Evolutionary conservation across 2,329 filamentous ascomycete species (phyloP), one percentile per base, ranked within the genome.

Genomic region (Botryotinia globosa): DNA sequence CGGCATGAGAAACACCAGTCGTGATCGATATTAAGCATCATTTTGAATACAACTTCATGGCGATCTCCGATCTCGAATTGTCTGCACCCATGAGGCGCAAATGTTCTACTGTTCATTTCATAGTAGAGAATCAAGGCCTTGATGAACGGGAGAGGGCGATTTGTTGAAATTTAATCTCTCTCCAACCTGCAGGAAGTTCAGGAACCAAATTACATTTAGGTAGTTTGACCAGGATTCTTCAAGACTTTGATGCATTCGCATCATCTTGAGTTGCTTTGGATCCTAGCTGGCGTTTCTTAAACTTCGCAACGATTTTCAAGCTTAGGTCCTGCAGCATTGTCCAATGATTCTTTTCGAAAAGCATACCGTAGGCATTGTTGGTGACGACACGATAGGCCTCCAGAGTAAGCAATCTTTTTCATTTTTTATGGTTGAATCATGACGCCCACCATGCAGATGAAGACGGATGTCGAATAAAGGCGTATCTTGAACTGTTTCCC

Each of bases 181-280:
- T 59, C 32, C 22, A 59, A 14, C 51, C 70, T 72, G 70, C 70
- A 72, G 70, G 62, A 63, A 67, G 62, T 68, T 16, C 69, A 72
- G 70, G 70, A 67, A 72, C 70, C 18, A 66, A 71, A 44, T 72
- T 32, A 68, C 32, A 32, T 48, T 8, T 45, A 32, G 58, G 20
- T 62, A 62, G 45, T 16, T 32, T 58, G 54, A 48, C 51, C 56
- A 39, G n/a, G 70, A 64, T 37, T 68, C 22, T 22, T 29, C 32
- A 18, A 72, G 62, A 67, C 59, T 48, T 44, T 42, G 37, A 25
- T 32, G 37, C n/a, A 39, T 68, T 56, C 25, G 48, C 62, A 72
- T 68, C 62, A 61, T 72, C 62, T 67, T 25, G 45, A 45, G 48
- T 18, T 56, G 45, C 45, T 39, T 54, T 67, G 6, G 37, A 66